These are phyloP conservation scores for Chenopodium suecicum DNA, from an alignment of 148 eudicot species.

Conservation along the genomic window DNA sequence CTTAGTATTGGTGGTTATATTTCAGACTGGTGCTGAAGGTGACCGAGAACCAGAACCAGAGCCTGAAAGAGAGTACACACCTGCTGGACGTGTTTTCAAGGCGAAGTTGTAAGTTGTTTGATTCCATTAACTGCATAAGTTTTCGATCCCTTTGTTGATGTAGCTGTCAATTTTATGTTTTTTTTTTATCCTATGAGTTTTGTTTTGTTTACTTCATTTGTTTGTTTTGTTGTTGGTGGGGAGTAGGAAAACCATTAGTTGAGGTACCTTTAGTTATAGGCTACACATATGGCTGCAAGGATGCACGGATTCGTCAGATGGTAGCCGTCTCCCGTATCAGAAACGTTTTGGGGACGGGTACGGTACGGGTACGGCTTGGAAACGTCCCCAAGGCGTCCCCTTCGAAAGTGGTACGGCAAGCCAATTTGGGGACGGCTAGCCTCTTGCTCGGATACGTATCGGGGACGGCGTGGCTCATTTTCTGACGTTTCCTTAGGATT, in stretches of 20 bases:
- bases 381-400: no score
- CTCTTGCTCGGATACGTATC: no score
- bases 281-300: background rate
- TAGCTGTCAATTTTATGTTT: background rate
- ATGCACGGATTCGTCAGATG: no score
- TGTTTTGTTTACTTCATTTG: background rate
- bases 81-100: slow-evolving; percentile 84
- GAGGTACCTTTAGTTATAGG: background rate
- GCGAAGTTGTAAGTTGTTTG: slow-evolving; percentile 68
- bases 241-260: background rate
- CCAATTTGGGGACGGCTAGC: no score
- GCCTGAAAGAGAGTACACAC: slow-evolving; percentile 73
- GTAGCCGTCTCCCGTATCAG: no score
- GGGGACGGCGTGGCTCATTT: no score
- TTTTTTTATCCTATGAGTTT: background rate
- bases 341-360: no score
- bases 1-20: slow-evolving; percentile 7
- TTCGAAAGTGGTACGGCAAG: no score
- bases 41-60: slow-evolving; percentile 72
- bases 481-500: no score
- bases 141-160: background rate
- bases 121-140: background rate
- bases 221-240: background rate
- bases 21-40: slow-evolving; percentile 64
- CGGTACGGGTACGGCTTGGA: no score